Base-by-base conservation (phyloP, 768 basidiomycete genomes). In the Calocera cornea region DNA sequence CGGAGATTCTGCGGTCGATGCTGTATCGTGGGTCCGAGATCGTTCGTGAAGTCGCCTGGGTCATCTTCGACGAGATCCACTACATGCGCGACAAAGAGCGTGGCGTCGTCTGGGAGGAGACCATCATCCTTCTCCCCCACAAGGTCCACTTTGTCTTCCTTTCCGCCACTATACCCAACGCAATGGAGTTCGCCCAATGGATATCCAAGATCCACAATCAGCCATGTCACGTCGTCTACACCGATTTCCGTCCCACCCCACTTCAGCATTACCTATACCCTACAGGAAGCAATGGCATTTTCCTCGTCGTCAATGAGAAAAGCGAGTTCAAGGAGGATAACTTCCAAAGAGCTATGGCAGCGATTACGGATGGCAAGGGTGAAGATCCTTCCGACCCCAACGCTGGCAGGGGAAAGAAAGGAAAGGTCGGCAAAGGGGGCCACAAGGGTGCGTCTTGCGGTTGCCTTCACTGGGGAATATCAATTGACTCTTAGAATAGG, bases 21-120 rank as follows among this genome's bases (percentile, higher is more conserved):
- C 80, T 99, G 31, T 99, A 99, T 75, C 88, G 97, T 66, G 97
- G 97, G 41, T 97, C 94, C 2, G 97, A 99, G 79, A 89, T 99
- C 71, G 95, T 98, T 90, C 90, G 97, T 67, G 97, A 99, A 80
- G 95, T 99, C n/a, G 94, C 95, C 0, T 99, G 97, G 97, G 95
- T 98, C 67, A 86, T 99, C 71, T 99, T 98, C 76, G 97, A 99
- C 75, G 97, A 99, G 79, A 97, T 99, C 69, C 97, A 99, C 75
- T 99, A 98, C 79, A 99, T 98, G 97, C 88, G 97, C 69, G 97
- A 98, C 80, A 93, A 93, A 73, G 97, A 99, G 75, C 90, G 97
- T 71, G 97, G 97, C 71, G 97, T 99, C 22, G 97, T 99, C 31
- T 98, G 97, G 97, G 95, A 99, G 78, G 95, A 97, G 76, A 95